Evolutionary conservation across 345 rosid genomes (phyloP).

Genomic region (Citrus cavaleriei): DNA sequence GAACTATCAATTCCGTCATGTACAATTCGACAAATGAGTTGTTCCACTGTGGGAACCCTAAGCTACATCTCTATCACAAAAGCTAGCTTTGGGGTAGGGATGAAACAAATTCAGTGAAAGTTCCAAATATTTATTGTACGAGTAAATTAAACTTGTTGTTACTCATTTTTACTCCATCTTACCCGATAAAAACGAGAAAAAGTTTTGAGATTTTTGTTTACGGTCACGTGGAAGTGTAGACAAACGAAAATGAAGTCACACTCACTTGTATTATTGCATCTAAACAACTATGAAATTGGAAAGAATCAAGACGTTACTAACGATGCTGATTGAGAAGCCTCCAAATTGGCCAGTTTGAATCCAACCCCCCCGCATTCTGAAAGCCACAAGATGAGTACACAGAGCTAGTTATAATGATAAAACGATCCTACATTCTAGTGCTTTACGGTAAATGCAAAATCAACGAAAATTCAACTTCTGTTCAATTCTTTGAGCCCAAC

Average conservation of each 20-base stretch:
- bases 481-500: too few species aligned
- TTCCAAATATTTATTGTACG: background rate
- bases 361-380: conserved; percentile 5
- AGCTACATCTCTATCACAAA: background rate
- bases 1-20: background rate
- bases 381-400: background rate
- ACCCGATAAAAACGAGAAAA: background rate
- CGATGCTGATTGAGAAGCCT: conserved; percentile 9
- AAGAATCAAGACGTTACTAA: conserved; percentile 6
- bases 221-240: background rate
- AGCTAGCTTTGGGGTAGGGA: background rate
- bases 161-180: background rate
- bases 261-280: background rate
- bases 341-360: conserved; percentile 13
- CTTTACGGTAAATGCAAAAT: background rate
- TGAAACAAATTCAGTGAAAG: background rate
- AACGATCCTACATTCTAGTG: background rate
- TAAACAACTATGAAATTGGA: background rate
- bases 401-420: background rate
- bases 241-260: background rate
- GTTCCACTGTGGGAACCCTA: background rate
- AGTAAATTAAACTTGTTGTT: too few species aligned
- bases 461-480: background rate
- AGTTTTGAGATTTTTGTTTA: background rate
- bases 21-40: background rate